Base-by-base conservation (phyloP, 2,329 filamentous ascomycete genomes). In the Blumeriella jaapii region DNA sequence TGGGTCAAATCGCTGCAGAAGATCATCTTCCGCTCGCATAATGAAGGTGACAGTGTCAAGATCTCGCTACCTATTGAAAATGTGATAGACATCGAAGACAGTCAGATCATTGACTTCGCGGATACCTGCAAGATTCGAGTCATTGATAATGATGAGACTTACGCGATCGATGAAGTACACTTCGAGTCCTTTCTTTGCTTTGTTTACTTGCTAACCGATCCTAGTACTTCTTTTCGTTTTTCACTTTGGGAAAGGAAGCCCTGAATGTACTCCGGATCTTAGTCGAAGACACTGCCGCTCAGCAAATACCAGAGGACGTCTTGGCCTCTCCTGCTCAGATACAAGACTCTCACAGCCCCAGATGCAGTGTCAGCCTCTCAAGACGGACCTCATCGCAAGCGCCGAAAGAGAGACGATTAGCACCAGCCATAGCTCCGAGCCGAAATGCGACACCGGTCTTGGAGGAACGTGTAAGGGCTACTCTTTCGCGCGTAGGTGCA, bases 161-260 rank as follows among this genome's bases (percentile, higher is more conserved):
- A 82, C 59, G 87, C 87, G 2, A 83, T 96, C 45, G 91, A 98
- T 51, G 91, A 98, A 68, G 82, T 84, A 62, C 6, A 45, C 62
- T 54, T 16, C 39, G 7, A 29, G 10, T 20, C 12, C 17, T 11
- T 22, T 18, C 2, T 32, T 13, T 39, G 17, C 16, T 23, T 36
- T 18, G 19, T 25, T 28, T 42, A 10, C 2, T 23, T 18, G 20
- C 52, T 61, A 34, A 60, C 36, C 3, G 10, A n/a, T 6, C 28
- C 8, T 40, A 87, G 76, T 95, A 96, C 56, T 96, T 93, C 57
- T 96, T 98, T 58, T 91, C 87, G 0, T 96, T 96, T 60, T 94
- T 95, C 56, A 81, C 74, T 47, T 78, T 78, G 44, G 86, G 86
- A 5, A 77, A 82, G 50, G 83, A 94, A 50, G 89, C 85, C 10